phyloP scores from a whole-genome alignment of 352 stramenopile genomes.

The Phytopythium montanum region DNA sequence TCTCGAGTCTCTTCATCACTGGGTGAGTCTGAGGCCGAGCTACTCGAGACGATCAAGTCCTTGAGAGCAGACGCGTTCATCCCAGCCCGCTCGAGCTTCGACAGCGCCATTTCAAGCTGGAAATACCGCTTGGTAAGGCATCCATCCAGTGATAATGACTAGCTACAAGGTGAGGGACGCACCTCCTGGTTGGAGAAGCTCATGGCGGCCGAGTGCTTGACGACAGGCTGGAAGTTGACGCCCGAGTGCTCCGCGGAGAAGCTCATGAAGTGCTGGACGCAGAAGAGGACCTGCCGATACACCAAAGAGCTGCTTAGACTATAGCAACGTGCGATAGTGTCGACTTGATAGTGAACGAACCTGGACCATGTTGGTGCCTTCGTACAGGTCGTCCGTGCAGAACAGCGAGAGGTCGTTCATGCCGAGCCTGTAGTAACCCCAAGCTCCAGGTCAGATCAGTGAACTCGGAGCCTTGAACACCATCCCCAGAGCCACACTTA shows the following conservation, averaged over 20 bases:
- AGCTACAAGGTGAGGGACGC: background rate
- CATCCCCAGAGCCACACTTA: conserved; percentile 18
- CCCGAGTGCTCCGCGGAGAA: conserved; percentile 48
- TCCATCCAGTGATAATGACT: background rate
- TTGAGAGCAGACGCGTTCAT: conserved; percentile 46
- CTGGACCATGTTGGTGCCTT: conserved; percentile 84
- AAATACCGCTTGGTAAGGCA: background rate
- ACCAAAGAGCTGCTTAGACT: background rate
- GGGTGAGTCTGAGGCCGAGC: background rate
- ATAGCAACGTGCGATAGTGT: background rate
- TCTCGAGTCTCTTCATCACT: conserved; percentile 11
- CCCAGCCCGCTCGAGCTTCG: conserved; percentile 59
- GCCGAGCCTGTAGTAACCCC: conserved; percentile 36
- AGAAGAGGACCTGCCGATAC: conserved; percentile 52
- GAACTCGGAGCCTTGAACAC: background rate
- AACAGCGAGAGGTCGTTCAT: conserved; percentile 83
- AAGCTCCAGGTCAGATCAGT: background rate
- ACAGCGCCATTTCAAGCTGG: conserved; percentile 65
- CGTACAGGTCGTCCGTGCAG: conserved; percentile 81
- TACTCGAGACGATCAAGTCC: conserved; percentile 24
- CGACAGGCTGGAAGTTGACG: conserved; percentile 42
- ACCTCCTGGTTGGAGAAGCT: conserved; percentile 72
- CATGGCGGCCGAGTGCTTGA: conserved; percentile 26
- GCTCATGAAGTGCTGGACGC: conserved; percentile 70
- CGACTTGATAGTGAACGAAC: conserved; percentile 11